phyloP scores from a whole-genome alignment of 2,329 filamentous ascomycete genomes.

The Alternaria sp. region DNA sequence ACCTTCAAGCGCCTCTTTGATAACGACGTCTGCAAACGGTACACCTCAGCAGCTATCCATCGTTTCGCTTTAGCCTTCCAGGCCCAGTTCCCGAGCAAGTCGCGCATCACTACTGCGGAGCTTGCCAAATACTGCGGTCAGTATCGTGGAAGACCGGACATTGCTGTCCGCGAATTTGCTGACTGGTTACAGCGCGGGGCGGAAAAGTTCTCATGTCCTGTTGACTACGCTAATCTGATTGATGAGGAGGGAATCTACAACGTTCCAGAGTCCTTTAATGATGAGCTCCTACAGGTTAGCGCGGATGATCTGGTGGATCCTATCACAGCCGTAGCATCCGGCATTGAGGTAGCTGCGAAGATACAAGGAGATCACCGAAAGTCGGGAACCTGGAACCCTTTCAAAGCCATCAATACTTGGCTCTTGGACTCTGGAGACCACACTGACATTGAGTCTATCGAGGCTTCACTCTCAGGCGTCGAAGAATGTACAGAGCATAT shows the following conservation, averaged over 20 bases:
- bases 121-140: constrained; percentile 13
- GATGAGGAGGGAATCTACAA: constrained; percentile 7
- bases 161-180: constrained; percentile 15
- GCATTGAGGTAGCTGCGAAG: not conserved
- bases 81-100: constrained; percentile 12
- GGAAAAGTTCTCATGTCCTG: constrained; percentile 10
- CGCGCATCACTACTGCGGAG: constrained; percentile 13
- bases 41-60: constrained; percentile 9
- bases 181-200: constrained; percentile 11
- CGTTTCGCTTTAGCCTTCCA: constrained; percentile 14
- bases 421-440: not conserved
- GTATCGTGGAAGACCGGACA: constrained; percentile 13
- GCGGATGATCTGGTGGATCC: not conserved
- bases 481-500: not conserved
- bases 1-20: constrained; percentile 15
- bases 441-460: not conserved
- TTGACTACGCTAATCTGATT: not conserved
- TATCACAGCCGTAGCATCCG: not conserved
- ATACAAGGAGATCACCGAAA: not conserved
- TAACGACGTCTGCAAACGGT: not conserved
- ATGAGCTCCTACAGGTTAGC: not conserved
- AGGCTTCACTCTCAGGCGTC: not conserved
- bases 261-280: constrained; percentile 12
- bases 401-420: not conserved
- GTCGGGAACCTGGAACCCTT: not conserved